A percentile compares a stretch with the other conserved stretches of the same genome.
Conservation (phyloP, 2,329 filamentous ascomycete genomes). For the Xylariomycetidae sp. region DNA sequence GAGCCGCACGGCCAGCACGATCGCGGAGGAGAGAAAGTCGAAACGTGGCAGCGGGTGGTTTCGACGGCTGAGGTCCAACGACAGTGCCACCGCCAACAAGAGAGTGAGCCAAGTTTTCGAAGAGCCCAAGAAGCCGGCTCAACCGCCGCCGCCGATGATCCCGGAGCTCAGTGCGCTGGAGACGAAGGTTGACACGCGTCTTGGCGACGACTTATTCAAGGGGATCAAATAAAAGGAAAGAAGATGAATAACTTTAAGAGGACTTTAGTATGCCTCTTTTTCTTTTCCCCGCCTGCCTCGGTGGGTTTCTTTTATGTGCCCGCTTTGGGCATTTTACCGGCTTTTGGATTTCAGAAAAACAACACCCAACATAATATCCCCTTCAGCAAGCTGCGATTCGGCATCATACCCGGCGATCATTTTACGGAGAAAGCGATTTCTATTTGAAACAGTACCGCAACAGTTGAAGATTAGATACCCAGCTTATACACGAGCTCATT, state of each 20-base stretch:
- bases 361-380: too few relatives aligned
- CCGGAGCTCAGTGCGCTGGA: slow-evolving; percentile 52
- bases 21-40: slow-evolving; percentile 48
- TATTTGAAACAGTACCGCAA: slow-evolving; percentile 12
- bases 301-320: slow-evolving; percentile 10
- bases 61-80: slow-evolving; percentile 42
- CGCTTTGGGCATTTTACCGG: too few relatives aligned
- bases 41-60: slow-evolving; percentile 58
- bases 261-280: too few relatives aligned
- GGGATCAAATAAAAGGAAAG: slow-evolving; percentile 55
- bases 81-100: slow-evolving; percentile 29
- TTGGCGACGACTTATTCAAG: slow-evolving; percentile 54
- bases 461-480: slow-evolving; percentile 29
- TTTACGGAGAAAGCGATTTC: slow-evolving; percentile 12
- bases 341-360: too few relatives aligned
- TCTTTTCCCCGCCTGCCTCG: too few relatives aligned
- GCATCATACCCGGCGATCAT: slow-evolving; percentile 14
- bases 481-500: slow-evolving; percentile 28
- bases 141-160: slow-evolving; percentile 57
- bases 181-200: slow-evolving; percentile 40
- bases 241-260: too few relatives aligned
- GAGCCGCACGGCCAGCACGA: slow-evolving; percentile 46
- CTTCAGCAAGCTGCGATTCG: too few relatives aligned
- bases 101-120: slow-evolving; percentile 40
- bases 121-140: slow-evolving; percentile 35